Evolutionary conservation across 495 filamentous ascomycete species (phyloP), one percentile per base, ranked within the genome.

Genomic region (Penicillium egyptiacum): DNA sequence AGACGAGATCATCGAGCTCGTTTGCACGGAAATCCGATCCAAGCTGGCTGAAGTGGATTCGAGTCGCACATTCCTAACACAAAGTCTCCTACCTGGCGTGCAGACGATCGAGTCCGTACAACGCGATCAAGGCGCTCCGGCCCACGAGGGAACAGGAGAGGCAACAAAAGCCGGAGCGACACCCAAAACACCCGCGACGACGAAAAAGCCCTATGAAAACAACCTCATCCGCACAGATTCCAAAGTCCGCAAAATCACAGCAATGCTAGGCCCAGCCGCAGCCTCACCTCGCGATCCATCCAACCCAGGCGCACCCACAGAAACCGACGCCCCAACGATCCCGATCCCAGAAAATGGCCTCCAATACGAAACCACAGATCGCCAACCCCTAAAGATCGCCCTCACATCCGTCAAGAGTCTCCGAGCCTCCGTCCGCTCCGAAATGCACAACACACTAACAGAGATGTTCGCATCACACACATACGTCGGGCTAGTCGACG

Each of bases 401-500:
- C 76, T 88, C n/a, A 82, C 80, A n/a, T 93, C 89, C 19, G 73
- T 99, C 57, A 91, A 91, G 69, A 82, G 83, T 52, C 85, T 99
- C 16, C 90, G 95, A 17, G 81, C 88, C 31, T 76, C 77, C 41
- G 92, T 98, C 35, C 88, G 92, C 20, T 86, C 90, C 22, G 76
- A 83, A 20, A 95, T 96, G 83, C 93, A 99, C 75, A 86, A 90
- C 59, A 87, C 86, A 46, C 83, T 98, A 45, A 96, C 90, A 14
- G 92, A 96, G 58, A 84, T 91, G 46, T 90, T 96, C 68, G 88
- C 91, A 31, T 86, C 84, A 19, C 95, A 95, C 67, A 96, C 90
- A 1, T 99, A 96, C 67, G 89, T 99, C 60, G 95, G 95, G 14
- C 79, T 98, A 39, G 89, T 97, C 12, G 94, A 98, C 68, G 88